Evolutionary conservation across 768 basidiomycete species (phyloP).

Genomic region (Lactarius quietus): DNA sequence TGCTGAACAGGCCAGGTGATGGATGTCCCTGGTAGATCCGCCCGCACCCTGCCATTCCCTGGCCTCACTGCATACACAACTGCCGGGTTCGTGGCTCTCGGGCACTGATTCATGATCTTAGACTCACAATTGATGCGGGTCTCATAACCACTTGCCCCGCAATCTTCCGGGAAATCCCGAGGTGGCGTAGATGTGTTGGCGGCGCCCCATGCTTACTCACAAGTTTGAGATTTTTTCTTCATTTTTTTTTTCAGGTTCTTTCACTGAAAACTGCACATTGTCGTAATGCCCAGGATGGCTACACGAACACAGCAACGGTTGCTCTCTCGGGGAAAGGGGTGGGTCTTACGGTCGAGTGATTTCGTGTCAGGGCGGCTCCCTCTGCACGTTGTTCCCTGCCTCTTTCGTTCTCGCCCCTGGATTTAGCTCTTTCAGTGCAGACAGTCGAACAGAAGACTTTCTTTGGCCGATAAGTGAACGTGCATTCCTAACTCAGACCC

Average conservation of each 20-base stretch:
- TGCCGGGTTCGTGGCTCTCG: background rate
- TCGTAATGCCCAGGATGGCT: background rate
- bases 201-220: background rate
- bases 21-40: constrained; percentile 1
- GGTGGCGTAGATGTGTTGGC: background rate
- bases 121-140: background rate
- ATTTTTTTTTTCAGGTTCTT: background rate
- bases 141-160: background rate
- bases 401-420: background rate
- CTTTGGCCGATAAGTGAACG: background rate
- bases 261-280: background rate
- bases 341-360: background rate
- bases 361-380: background rate
- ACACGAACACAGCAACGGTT: background rate
- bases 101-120: background rate
- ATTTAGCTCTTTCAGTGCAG: background rate
- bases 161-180: constrained; percentile 4
- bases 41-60: background rate
- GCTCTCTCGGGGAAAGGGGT: background rate
- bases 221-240: background rate
- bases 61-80: background rate
- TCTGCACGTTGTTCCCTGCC: background rate
- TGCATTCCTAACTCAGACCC: background rate
- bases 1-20: background rate
- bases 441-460: background rate